phyloP scores from a whole-genome alignment of 2,329 filamentous ascomycete species.

The Rhynchosporium secalis region DNA sequence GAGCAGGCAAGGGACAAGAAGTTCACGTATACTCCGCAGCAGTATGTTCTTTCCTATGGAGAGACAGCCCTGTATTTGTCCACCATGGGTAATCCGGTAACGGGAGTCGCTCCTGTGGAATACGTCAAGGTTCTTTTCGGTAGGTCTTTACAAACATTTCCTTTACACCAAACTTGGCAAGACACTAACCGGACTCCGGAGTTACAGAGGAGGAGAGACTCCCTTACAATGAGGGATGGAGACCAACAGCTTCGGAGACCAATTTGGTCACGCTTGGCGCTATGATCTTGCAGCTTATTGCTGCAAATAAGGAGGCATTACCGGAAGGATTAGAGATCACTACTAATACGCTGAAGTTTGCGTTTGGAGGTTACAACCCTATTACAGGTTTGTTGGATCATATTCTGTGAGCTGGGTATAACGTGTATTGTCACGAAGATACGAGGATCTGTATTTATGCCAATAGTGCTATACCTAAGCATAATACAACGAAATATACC shows the following conservation, averaged over 20 bases:
- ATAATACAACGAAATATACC: background rate
- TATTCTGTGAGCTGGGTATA: slow-evolving; percentile 4
- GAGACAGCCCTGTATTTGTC: slow-evolving; percentile 43
- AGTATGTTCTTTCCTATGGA: slow-evolving; percentile 41
- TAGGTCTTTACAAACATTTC: background rate
- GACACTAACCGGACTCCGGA: background rate
- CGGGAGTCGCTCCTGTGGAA: slow-evolving; percentile 39
- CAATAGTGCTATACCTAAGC: background rate
- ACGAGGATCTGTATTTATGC: background rate
- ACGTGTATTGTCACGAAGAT: background rate
- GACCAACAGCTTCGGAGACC: slow-evolving; percentile 24
- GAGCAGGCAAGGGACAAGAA: slow-evolving; percentile 37
- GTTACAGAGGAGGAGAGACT: slow-evolving; percentile 40
- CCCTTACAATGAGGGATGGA: slow-evolving; percentile 43
- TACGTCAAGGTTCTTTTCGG: slow-evolving; percentile 41
- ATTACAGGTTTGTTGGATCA: slow-evolving; percentile 25
- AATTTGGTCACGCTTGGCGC: slow-evolving; percentile 26
- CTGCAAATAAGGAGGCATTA: slow-evolving; percentile 26
- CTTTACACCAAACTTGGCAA: background rate
- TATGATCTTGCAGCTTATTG: slow-evolving; percentile 27
- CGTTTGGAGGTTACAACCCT: slow-evolving; percentile 28
- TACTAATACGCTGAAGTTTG: slow-evolving; percentile 25
- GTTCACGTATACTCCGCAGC: slow-evolving; percentile 40
- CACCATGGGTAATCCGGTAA: slow-evolving; percentile 40
- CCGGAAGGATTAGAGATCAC: slow-evolving; percentile 27